Evolutionary conservation across 2,329 filamentous ascomycete genomes (phyloP).

Genomic region (Fusarium heterosporum): DNA sequence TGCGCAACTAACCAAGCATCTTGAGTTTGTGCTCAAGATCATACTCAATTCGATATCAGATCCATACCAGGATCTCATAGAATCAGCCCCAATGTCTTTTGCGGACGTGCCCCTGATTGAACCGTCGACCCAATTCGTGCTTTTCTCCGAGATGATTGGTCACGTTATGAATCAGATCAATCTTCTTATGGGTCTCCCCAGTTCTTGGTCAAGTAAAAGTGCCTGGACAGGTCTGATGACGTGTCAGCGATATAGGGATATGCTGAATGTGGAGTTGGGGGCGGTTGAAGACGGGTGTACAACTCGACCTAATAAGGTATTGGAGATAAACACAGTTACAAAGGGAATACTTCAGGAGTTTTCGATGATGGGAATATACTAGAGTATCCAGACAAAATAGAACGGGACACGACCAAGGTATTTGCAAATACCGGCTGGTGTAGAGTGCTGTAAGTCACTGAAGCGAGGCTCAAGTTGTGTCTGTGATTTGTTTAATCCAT

Average conservation of each 20-base stretch:
- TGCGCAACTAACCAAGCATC: slow-evolving; percentile 43
- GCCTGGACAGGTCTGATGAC: slow-evolving; percentile 45
- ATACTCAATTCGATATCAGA: slow-evolving; percentile 33
- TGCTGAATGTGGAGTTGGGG: slow-evolving; percentile 47
- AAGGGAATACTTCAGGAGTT: slow-evolving; percentile 42
- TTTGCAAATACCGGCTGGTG: background rate
- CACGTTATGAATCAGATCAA: slow-evolving; percentile 46
- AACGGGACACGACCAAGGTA: background rate
- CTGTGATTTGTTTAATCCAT: slow-evolving; percentile 22
- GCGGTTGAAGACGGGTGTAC: slow-evolving; percentile 42
- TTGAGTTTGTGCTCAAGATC: slow-evolving; percentile 43
- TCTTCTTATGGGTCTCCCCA: slow-evolving; percentile 45
- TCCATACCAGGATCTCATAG: slow-evolving; percentile 23
- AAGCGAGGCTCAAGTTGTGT: background rate
- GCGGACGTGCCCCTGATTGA: slow-evolving; percentile 45
- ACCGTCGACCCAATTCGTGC: slow-evolving; percentile 43
- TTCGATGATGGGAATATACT: slow-evolving; percentile 41
- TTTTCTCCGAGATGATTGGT: slow-evolving; percentile 46
- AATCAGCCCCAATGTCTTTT: slow-evolving; percentile 40
- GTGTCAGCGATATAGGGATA: slow-evolving; percentile 32
- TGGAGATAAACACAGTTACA: slow-evolving; percentile 35
- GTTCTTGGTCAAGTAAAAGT: slow-evolving; percentile 37
- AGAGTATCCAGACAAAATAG: background rate
- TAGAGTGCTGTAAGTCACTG: slow-evolving; percentile 3
- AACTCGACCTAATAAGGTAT: slow-evolving; percentile 32